Evolutionary conservation across 2,329 filamentous ascomycete genomes (phyloP), one percentile per base, ranked within the genome.

Genomic region (Fusarium sp.): DNA sequence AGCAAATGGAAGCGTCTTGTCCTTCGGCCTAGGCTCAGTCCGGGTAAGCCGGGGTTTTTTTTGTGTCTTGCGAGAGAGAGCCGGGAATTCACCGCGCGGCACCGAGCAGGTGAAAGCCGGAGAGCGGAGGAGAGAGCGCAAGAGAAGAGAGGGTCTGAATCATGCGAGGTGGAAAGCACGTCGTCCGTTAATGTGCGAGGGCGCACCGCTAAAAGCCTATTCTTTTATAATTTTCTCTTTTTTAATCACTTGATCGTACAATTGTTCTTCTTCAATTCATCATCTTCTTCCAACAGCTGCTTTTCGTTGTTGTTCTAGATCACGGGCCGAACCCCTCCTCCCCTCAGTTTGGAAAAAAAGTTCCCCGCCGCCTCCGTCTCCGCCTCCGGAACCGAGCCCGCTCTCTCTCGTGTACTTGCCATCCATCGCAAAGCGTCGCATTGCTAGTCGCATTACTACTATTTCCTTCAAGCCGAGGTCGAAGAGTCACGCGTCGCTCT

Each of bases 81-180:
- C 54, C 65, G 72, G 72, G 58, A 71, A 74, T 74, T 74, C 70
- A 64, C 72, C 72, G 72, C 72, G 72, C 72, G 70, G 70, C 58
- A 67, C 56, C 73, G 70, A 74, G 64, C 42, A 49, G 42, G 42
- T 49, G 42, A 58, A 66, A 62, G 51, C 67, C 65, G 64, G 63
- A 57, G 57, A 66, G 57, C 64, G 65, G 71, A 69, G 56, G 59
- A 59, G 61, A 50, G 64, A 14, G 38, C 8, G 36, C 2, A 27
- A 29, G 55, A 51, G 50, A 36, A 36, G 42, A 60, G 61, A 67
- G 50, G 69, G 60, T 46, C 18, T 71, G 72, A 74, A 70, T 72
- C 70, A 72, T 71, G 72, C 64, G 59, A 71, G 54, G 66, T 49
- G 33, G 23, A 38, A 38, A 34, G 31, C 33, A 38, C 25, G n/a